These are phyloP conservation scores for Leccinum disarticulatum DNA, from an alignment of 768 basidiomycete genomes.

Conservation along the genomic window DNA sequence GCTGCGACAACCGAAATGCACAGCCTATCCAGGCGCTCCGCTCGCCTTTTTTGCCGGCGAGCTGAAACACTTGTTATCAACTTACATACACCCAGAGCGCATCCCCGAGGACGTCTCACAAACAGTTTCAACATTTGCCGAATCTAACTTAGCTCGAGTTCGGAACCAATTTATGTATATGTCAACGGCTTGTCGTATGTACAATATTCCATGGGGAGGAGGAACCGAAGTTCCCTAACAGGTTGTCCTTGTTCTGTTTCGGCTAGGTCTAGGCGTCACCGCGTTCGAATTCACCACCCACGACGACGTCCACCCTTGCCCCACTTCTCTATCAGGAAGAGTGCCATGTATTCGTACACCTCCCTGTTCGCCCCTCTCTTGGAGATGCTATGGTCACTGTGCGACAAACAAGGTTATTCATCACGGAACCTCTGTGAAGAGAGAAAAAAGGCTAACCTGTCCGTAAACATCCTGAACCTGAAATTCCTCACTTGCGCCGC, in stretches of 20 bases:
- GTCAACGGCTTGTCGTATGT: slow-evolving; percentile 9
- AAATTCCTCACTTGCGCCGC: slow-evolving; percentile 67
- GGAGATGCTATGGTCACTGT: slow-evolving; percentile 77
- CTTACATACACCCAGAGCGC: background rate
- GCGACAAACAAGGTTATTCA: slow-evolving; percentile 9
- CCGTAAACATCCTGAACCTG: slow-evolving; percentile 95
- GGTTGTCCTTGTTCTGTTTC: background rate
- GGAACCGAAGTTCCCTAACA: background rate
- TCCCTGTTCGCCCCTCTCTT: slow-evolving; percentile 79
- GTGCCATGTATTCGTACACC: slow-evolving; percentile 82
- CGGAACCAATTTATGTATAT: slow-evolving; percentile 3
- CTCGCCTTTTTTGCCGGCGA: background rate
- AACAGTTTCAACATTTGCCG: background rate
- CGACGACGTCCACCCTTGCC: slow-evolving; percentile 73
- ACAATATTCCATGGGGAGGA: background rate
- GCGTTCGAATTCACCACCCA: slow-evolving; percentile 45
- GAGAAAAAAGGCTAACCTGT: slow-evolving; percentile 54
- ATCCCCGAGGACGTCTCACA: background rate
- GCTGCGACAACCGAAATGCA: slow-evolving; percentile 7
- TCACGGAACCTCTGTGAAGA: background rate
- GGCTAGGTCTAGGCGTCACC: background rate
- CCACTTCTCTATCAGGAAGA: slow-evolving; percentile 90
- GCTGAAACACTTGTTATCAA: slow-evolving; percentile 1
- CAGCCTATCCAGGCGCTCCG: background rate
- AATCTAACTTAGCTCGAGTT: background rate